Base-by-base conservation (phyloP, 108 stramenopile species). In the Pseudonitzschia multistriata region DNA sequence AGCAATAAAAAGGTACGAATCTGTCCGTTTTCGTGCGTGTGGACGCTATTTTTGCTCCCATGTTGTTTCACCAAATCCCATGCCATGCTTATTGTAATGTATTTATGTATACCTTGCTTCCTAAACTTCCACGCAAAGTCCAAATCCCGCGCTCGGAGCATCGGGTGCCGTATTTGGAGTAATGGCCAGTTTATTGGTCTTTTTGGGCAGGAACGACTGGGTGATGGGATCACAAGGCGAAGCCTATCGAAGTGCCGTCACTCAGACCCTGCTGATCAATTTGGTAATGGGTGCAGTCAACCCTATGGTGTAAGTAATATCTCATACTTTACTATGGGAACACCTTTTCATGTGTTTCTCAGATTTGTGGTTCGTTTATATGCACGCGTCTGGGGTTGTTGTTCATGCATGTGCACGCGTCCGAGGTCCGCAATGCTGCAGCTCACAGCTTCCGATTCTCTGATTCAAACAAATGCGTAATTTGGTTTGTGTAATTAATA, bases 141-240 rank as follows among this genome's bases (percentile, higher is more conserved):
- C 93, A 5, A 91, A 90, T 76, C 93, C 93, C 0, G 79, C 84
- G 5, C 78, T 94, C 61, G 93, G 93, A 10, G 93, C 93, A 2
- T 78, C 73, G 29, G 93, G 93, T 19, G 90, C 89, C 21, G 90
- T 94, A 0, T 94, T 94, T 76, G 89, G 90, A 27, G 73, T 94
- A 28, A 80, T 91, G 55, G 87, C 87, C 17, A 84, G 88, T 13
- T 87, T 91, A 48, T 86, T 77, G 33, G 79, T 83, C 0, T 94
- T 90, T 80, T 61, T 94, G 62, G 72, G 40, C 34, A 73, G 88
- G 8, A 84, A 94, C 73, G 76, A 83, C 31, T 74, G 72, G 73
- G 34, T 88, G 52, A 70, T 92, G 69, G 88, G 90, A 21, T 27
- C 40, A 39, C 29, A 64, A 10, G 81, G 76, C 11, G 68, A 72